Conservation (phyloP, 2,329 filamentous ascomycete species). For the Xylariaceae sp. region DNA sequence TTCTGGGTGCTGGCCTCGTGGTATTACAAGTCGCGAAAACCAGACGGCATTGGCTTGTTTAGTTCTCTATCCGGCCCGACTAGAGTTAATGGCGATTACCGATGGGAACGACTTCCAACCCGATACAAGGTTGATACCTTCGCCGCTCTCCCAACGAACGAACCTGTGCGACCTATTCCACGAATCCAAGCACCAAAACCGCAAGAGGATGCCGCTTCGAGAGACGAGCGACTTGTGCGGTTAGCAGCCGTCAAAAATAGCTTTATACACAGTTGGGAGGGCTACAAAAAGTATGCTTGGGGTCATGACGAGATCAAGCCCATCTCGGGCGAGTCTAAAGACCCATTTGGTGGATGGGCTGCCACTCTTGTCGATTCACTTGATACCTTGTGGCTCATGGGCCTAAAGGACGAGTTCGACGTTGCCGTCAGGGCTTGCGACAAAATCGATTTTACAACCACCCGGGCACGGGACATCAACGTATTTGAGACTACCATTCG, state of each 20-base stretch:
- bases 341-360: conserved; percentile 71
- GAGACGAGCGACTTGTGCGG: conserved; percentile 47
- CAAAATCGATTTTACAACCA: conserved; percentile 66
- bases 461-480: conserved; percentile 60
- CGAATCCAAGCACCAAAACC: conserved; percentile 63
- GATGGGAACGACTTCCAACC: conserved; percentile 46
- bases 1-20: conserved; percentile 42
- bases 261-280: conserved; percentile 63
- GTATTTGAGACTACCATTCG: conserved; percentile 76
- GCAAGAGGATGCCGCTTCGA: conserved; percentile 48
- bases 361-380: conserved; percentile 72
- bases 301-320: conserved; percentile 68
- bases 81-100: conserved; percentile 17
- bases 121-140: conserved; percentile 44
- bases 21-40: conserved; percentile 40
- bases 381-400: conserved; percentile 79
- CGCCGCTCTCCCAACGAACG: conserved; percentile 46
- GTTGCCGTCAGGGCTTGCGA: conserved; percentile 65
- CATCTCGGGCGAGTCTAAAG: conserved; percentile 56
- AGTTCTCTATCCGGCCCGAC: conserved; percentile 20
- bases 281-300: conserved; percentile 70
- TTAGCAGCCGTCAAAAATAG: conserved; percentile 55
- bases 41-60: conserved; percentile 25
- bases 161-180: conserved; percentile 59
- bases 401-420: conserved; percentile 68